Evolutionary conservation across 2,329 filamentous ascomycete species (phyloP).

Genomic region (Pseudogymnoascus sp.): DNA sequence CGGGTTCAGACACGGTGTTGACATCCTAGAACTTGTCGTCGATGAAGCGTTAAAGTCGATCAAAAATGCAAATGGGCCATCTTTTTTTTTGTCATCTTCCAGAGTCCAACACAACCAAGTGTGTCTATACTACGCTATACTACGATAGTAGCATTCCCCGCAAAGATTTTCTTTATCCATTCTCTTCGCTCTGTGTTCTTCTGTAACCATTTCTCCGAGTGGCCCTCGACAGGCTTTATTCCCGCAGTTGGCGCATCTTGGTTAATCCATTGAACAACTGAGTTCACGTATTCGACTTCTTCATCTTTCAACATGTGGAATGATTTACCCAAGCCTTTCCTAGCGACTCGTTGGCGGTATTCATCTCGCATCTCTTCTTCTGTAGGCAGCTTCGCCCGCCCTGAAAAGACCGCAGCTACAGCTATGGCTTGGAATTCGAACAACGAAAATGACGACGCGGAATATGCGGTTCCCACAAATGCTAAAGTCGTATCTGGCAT

Average conservation of each 20-base stretch:
- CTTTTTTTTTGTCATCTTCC: neutral
- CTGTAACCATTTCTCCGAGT: slow-evolving; percentile 17
- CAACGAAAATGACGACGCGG: slow-evolving; percentile 41
- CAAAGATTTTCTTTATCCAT: neutral
- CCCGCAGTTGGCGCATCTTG: slow-evolving; percentile 13
- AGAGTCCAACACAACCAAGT: neutral
- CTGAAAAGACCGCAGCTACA: slow-evolving; percentile 36
- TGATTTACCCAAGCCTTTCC: slow-evolving; percentile 34
- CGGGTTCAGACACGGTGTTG: neutral
- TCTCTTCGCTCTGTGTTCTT: slow-evolving; percentile 11
- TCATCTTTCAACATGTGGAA: slow-evolving; percentile 36
- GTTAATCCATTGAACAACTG: slow-evolving; percentile 17
- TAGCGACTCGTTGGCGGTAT: slow-evolving; percentile 30
- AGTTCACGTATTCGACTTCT: slow-evolving; percentile 19
- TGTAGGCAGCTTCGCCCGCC: slow-evolving; percentile 31
- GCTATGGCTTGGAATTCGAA: slow-evolving; percentile 45
- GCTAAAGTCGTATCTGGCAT: slow-evolving; percentile 40
- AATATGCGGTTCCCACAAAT: slow-evolving; percentile 41
- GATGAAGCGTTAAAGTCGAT: neutral
- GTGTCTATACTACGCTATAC: neutral
- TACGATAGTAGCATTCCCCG: neutral
- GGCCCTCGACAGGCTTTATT: slow-evolving; percentile 14
- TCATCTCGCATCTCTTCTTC: slow-evolving; percentile 33
- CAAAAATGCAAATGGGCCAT: neutral
- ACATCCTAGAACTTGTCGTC: neutral